Percentiles rank a stretch among this genome's conserved stretches.
These are phyloP conservation scores for Tolypocladium amazonense DNA, from an alignment of 2,329 filamentous ascomycete genomes.

Conservation along the genomic window DNA sequence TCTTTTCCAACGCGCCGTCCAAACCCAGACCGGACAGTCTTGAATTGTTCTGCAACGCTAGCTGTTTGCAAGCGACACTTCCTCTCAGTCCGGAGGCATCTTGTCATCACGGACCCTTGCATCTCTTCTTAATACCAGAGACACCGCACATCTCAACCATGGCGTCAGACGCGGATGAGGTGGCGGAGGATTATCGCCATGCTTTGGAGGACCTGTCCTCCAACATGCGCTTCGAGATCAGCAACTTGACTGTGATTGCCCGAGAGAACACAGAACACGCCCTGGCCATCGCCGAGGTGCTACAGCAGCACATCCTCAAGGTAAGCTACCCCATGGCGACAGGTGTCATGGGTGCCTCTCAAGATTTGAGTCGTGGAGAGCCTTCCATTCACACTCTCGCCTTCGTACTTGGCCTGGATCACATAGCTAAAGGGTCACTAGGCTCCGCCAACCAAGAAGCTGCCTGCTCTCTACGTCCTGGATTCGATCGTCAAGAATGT, in stretches of 20 bases:
- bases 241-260: constrained; percentile 92
- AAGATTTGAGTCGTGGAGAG: background rate
- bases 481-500: constrained; percentile 99
- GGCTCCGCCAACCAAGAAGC: constrained; percentile 79
- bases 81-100: background rate
- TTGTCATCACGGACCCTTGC: background rate
- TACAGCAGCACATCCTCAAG: constrained; percentile 89
- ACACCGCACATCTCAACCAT: constrained; percentile 19
- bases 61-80: background rate
- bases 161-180: constrained; percentile 59
- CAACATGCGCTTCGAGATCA: constrained; percentile 92
- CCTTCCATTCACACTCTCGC: background rate
- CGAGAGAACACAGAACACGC: constrained; percentile 96
- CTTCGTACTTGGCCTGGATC: background rate
- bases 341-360: background rate
- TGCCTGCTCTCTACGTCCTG: constrained; percentile 93
- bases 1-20: constrained; percentile 1
- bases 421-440: constrained; percentile 36
- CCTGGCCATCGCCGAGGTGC: constrained; percentile 77
- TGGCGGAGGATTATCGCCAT: constrained; percentile 89
- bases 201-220: constrained; percentile 83
- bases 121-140: background rate
- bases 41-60: background rate
- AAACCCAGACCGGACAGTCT: background rate
- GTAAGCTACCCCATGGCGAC: constrained; percentile 44